Percentiles rank a stretch among this genome's conserved stretches.
Conservation (phyloP, 2,329 filamentous ascomycete species). For the Harringtonia lauricola region DNA sequence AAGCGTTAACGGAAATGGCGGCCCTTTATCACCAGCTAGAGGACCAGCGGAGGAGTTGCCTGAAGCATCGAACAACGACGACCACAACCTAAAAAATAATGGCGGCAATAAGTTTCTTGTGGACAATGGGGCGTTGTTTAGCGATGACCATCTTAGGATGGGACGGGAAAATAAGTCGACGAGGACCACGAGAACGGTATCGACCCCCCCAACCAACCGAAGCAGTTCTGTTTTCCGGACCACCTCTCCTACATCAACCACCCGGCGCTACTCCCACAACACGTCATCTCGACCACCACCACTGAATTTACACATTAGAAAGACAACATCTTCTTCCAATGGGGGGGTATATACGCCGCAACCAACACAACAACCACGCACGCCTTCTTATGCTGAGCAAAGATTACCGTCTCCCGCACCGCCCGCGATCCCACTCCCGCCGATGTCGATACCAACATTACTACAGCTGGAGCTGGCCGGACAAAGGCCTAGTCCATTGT, state of each 20-base stretch:
- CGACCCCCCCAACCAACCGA: slow-evolving; percentile 40
- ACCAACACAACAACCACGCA: neutral
- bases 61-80: too few relatives aligned
- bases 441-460: slow-evolving; percentile 56
- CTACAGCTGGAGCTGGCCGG: slow-evolving; percentile 54
- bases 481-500: slow-evolving; percentile 51
- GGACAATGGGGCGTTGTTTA: too few relatives aligned
- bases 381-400: neutral
- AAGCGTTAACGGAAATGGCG: too few relatives aligned
- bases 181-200: slow-evolving; percentile 28
- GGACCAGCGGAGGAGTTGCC: neutral
- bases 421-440: slow-evolving; percentile 48
- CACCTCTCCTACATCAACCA: slow-evolving; percentile 17
- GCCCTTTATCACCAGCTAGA: neutral
- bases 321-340: slow-evolving; percentile 4
- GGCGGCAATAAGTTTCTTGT: too few relatives aligned
- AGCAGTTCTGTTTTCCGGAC: slow-evolving; percentile 9
- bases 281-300: slow-evolving; percentile 30
- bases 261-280: slow-evolving; percentile 40
- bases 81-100: too few relatives aligned
- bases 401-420: slow-evolving; percentile 37
- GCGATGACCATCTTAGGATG: too few relatives aligned
- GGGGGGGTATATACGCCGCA: neutral
- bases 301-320: slow-evolving; percentile 24
- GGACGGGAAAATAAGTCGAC: neutral